These are phyloP conservation scores for Penicillium sp. DNA, from an alignment of 2,329 filamentous ascomycete species.

Conservation along the genomic window DNA sequence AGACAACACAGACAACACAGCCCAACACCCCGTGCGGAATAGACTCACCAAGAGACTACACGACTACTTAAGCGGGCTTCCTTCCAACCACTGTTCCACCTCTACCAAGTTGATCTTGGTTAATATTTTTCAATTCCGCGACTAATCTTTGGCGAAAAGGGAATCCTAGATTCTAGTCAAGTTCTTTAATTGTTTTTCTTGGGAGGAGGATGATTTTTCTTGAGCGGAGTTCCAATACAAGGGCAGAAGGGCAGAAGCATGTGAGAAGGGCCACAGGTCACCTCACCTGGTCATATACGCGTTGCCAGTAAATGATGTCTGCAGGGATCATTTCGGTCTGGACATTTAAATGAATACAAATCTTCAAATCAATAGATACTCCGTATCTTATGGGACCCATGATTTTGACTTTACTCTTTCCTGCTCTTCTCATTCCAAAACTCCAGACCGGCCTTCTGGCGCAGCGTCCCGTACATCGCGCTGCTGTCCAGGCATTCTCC, in stretches of 20 bases:
- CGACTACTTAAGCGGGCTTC: neutral
- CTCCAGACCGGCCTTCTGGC: conserved; percentile 37
- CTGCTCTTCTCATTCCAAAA: conserved; percentile 44
- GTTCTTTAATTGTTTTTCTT: neutral
- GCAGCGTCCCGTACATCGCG: conserved; percentile 40
- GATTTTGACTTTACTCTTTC: conserved; percentile 16
- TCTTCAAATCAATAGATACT: neutral
- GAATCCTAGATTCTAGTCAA: neutral
- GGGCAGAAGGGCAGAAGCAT: neutral
- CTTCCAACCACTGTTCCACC: neutral
- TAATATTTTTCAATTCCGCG: neutral
- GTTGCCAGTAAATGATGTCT: neutral
- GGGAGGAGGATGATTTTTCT: neutral
- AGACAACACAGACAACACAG: neutral
- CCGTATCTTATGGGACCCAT: neutral
- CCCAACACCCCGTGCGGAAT: neutral
- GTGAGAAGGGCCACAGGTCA: neutral
- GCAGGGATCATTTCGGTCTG: neutral
- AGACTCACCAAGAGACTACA: neutral
- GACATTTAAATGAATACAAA: neutral
- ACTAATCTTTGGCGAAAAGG: neutral
- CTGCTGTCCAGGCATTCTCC: conserved; percentile 42
- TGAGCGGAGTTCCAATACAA: neutral
- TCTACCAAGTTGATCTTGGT: conserved; percentile 4
- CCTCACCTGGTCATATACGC: neutral